Percentiles rank a stretch among this genome's conserved stretches.
Conservation (phyloP, 2,329 filamentous ascomycete genomes). For the Blastomyces percursus region DNA sequence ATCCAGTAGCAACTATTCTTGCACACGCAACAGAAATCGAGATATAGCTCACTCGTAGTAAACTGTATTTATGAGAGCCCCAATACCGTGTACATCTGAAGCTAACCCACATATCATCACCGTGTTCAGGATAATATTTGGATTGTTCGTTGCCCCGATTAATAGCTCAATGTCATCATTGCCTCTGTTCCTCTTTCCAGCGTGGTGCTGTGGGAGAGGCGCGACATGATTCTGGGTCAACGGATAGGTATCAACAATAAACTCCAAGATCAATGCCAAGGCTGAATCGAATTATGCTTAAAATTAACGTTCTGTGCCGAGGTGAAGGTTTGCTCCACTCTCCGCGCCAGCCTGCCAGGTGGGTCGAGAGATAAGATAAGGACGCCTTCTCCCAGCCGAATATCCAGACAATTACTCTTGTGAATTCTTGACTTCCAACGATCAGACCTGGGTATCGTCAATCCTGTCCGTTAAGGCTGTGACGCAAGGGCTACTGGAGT, state of each 20-base stretch:
- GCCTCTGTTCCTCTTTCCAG: slow-evolving; percentile 25
- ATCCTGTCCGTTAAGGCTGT: no score
- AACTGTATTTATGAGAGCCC: slow-evolving; percentile 30
- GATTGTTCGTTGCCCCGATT: slow-evolving; percentile 34
- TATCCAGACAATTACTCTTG: no score
- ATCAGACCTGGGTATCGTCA: no score
- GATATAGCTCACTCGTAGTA: slow-evolving; percentile 23
- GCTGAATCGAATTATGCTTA: neutral
- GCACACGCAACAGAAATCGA: neutral
- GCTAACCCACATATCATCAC: slow-evolving; percentile 26
- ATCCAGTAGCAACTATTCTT: neutral
- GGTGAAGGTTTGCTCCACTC: neutral
- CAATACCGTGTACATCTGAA: slow-evolving; percentile 22
- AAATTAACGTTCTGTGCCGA: neutral
- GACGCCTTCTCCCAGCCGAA: no score
- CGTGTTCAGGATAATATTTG: slow-evolving; percentile 30
- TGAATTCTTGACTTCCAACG: no score
- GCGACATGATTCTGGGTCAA: slow-evolving; percentile 27
- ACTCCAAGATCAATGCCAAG: neutral
- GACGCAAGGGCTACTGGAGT: no score
- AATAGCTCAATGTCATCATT: slow-evolving; percentile 34
- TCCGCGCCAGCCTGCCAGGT: no score
- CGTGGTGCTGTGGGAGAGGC: slow-evolving; percentile 30
- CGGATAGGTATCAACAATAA: no score
- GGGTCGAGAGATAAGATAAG: no score